Base-by-base conservation (phyloP, 148 eudicot genomes). In the Rhododendron kiyosumense region DNA sequence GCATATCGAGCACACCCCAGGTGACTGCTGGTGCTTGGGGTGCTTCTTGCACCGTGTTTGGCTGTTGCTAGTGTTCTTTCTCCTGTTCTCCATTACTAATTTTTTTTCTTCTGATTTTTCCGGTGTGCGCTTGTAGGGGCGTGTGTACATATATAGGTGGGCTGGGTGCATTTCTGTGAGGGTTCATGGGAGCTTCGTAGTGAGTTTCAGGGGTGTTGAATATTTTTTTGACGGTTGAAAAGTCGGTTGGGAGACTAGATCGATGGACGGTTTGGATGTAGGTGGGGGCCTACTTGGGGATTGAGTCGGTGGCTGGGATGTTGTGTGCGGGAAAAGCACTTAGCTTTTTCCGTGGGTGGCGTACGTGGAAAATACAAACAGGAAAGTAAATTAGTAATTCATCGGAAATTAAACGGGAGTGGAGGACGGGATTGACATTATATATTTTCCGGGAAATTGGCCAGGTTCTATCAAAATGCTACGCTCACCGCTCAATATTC, bases 1-100 rank as follows among this genome's bases (percentile, higher is more conserved):
- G 85, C 99, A 96, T 2, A 96, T 78, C 1, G 98, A 92, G 85
- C 99, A 96, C 22, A 96, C 98, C 0, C 99, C 99, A 0, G 99
- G 96, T 0, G 98, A 92, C 84, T 96, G 99, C 28, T 71, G 82
- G 87, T 96, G 99, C 57, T 91, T 96, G 0, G 96, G 98, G 91
- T 96, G 99, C 86, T 92, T 95, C 83, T 89, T 93, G 95, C 99
- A 96, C 73, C 86, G 79, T 24, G 83, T 76, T 86, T 61, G 80
- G 81, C 67, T 86, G 83, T 89, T 7, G 83, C 51, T 82, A 75
- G 8, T 45, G 71, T 67, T 67, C 73, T 67, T 67, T 82, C 71
- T 85, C 34, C 81, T 87, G 45, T 77, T 84, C 11, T 91, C 84
- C 88, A 86, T 89, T 51, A 81, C 85, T 26, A 0, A 1, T 30